phyloP scores from a whole-genome alignment of 257 asterid genomes.

The Solanum megistacrolobum region DNA sequence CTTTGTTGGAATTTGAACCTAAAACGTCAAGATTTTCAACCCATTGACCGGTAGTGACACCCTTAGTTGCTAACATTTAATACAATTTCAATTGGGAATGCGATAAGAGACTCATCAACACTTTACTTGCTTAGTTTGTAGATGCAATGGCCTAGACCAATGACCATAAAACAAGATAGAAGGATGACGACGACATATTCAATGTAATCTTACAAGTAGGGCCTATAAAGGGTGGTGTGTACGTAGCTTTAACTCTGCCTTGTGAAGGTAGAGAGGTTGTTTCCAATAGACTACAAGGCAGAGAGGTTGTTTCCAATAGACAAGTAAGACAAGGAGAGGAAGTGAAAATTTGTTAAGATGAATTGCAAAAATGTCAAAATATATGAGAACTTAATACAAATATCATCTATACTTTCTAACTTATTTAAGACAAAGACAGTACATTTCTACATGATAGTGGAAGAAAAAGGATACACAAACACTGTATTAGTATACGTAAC shows the following conservation, averaged over 20 bases:
- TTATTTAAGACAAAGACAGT: not conserved
- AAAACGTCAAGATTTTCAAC: not conserved
- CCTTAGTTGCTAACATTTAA: not conserved
- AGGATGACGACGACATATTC: not conserved
- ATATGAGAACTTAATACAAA: not conserved
- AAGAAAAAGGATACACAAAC: not conserved
- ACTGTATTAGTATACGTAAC: not conserved
- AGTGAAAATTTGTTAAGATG: not conserved
- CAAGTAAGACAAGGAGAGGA: not conserved
- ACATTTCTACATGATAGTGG: not conserved
- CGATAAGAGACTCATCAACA: not conserved
- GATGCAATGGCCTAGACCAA: not conserved
- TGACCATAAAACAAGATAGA: not conserved
- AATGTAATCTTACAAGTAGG: rapidly evolving
- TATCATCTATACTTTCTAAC: not conserved
- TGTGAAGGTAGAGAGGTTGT: not conserved
- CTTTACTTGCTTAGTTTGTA: not conserved
- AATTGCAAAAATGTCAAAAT: not conserved
- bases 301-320: not conserved
- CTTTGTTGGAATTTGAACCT: no score
- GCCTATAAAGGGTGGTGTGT: no score
- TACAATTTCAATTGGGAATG: not conserved
- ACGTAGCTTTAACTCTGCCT: no score
- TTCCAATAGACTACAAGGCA: not conserved
- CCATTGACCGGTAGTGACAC: rapidly evolving